These are phyloP conservation scores for Yamadazyma oceani DNA, from an alignment of 1,139 yeast species.

Conservation along the genomic window DNA sequence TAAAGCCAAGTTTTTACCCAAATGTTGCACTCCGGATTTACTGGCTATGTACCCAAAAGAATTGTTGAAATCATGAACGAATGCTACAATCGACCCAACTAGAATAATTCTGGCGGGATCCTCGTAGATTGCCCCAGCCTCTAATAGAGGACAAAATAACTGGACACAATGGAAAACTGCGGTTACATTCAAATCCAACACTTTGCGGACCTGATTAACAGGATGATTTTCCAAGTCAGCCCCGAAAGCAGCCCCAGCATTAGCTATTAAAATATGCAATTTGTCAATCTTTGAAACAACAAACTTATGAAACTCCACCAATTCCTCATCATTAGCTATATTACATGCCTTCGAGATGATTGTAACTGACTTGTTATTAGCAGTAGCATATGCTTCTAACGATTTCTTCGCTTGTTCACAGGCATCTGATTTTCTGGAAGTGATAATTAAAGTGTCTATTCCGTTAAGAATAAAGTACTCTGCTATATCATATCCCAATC, in stretches of 20 bases:
- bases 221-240: conserved; percentile 62
- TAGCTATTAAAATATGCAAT: conserved; percentile 67
- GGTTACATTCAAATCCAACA: conserved; percentile 57
- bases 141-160: conserved; percentile 56
- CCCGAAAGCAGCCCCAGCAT: conserved; percentile 86
- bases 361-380: conserved; percentile 39
- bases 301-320: conserved; percentile 41
- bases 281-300: conserved; percentile 40
- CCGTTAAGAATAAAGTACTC: conserved; percentile 64
- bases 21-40: conserved; percentile 72
- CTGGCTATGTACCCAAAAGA: conserved; percentile 72
- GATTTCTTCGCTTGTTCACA: conserved; percentile 57
- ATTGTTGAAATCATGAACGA: conserved; percentile 47
- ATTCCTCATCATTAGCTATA: conserved; percentile 51
- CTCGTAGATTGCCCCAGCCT: conserved; percentile 51
- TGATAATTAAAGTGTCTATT: conserved; percentile 58
- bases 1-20: conserved; percentile 60
- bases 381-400: conserved; percentile 45
- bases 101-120: conserved; percentile 68
- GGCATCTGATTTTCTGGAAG: conserved; percentile 65
- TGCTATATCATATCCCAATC: conserved; percentile 71
- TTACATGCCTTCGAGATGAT: conserved; percentile 62
- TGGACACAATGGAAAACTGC: conserved; percentile 70
- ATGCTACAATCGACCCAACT: conserved; percentile 60
- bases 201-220: conserved; percentile 24